These are phyloP conservation scores for Neonectria sp. DNA, from an alignment of 2,329 filamentous ascomycete genomes.

Conservation along the genomic window DNA sequence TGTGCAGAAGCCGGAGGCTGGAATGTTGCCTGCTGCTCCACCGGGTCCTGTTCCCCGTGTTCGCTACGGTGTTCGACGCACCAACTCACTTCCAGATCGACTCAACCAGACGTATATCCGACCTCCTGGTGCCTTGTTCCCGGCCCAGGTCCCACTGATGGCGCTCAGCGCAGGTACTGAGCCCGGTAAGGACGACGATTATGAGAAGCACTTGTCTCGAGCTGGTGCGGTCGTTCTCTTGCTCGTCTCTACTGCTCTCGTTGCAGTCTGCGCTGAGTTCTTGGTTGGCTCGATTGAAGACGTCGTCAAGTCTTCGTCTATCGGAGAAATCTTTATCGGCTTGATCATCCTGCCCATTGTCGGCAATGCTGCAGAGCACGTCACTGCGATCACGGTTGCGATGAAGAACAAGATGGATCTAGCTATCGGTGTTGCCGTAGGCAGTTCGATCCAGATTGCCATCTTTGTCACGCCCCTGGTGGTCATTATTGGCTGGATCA, in stretches of 20 bases:
- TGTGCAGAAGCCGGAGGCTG: constrained; percentile 58
- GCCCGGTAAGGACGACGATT: constrained; percentile 51
- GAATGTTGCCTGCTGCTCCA: constrained; percentile 47
- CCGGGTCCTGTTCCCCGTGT: constrained; percentile 69
- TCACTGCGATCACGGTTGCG: constrained; percentile 79
- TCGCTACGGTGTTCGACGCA: constrained; percentile 77
- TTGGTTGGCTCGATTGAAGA: constrained; percentile 78
- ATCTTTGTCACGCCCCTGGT: constrained; percentile 79
- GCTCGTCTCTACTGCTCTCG: constrained; percentile 74
- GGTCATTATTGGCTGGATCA: constrained; percentile 80
- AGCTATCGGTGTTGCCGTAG: constrained; percentile 80
- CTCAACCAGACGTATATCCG: constrained; percentile 65
- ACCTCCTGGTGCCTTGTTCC: constrained; percentile 65
- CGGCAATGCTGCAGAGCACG: constrained; percentile 81
- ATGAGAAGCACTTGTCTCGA: constrained; percentile 67
- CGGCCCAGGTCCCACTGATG: constrained; percentile 61
- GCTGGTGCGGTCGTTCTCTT: constrained; percentile 73
- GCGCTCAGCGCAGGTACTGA: constrained; percentile 51
- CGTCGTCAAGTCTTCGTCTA: constrained; percentile 68
- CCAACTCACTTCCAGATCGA: constrained; percentile 81
- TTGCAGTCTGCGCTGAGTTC: constrained; percentile 79
- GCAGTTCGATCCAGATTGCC: constrained; percentile 80
- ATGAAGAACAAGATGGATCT: constrained; percentile 85
- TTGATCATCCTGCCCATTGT: constrained; percentile 81
- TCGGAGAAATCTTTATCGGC: constrained; percentile 79